Conservation (phyloP, 2,329 filamentous ascomycete species). For the Mycosphaerella sp. region DNA sequence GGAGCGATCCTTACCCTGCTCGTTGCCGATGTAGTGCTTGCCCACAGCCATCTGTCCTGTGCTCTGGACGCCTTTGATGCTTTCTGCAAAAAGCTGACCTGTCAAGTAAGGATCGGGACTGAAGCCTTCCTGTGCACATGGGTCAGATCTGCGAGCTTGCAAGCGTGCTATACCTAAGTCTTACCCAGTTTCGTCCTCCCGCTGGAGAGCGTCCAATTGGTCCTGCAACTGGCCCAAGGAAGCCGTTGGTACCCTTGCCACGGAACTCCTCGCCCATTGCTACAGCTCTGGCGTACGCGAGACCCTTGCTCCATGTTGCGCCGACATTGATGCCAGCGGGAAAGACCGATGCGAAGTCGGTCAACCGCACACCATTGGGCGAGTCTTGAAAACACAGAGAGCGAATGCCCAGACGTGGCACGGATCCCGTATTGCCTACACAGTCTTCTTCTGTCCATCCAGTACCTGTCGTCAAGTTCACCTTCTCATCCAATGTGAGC, state of each 20-base stretch:
- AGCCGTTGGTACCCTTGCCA: constrained; percentile 67
- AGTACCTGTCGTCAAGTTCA: constrained; percentile 63
- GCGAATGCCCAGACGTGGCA: constrained; percentile 35
- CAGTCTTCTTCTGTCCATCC: constrained; percentile 68
- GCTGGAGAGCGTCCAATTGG: constrained; percentile 56
- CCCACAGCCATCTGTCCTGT: constrained; percentile 76
- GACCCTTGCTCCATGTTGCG: constrained; percentile 69
- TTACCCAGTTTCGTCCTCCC: constrained; percentile 13
- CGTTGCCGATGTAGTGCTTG: constrained; percentile 70
- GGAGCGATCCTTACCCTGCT: constrained; percentile 44
- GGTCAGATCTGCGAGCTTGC: constrained; percentile 60
- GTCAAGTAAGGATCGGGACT: constrained; percentile 71
- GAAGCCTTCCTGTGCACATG: constrained; percentile 43
- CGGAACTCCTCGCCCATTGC: constrained; percentile 71
- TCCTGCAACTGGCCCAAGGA: constrained; percentile 70
- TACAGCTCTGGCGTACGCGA: constrained; percentile 62
- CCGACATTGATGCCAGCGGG: constrained; percentile 70
- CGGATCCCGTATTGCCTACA: constrained; percentile 64
- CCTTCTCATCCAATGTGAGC: constrained; percentile 78
- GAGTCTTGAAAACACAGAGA: constrained; percentile 76
- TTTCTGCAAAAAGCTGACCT: constrained; percentile 48
- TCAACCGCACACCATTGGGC: constrained; percentile 69
- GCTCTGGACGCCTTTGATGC: constrained; percentile 72
- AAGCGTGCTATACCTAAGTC: not conserved
- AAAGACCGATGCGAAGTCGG: constrained; percentile 77